These are phyloP conservation scores for Takashimella koratensis DNA, from an alignment of 1,284 basidiomycete species.

Conservation along the genomic window DNA sequence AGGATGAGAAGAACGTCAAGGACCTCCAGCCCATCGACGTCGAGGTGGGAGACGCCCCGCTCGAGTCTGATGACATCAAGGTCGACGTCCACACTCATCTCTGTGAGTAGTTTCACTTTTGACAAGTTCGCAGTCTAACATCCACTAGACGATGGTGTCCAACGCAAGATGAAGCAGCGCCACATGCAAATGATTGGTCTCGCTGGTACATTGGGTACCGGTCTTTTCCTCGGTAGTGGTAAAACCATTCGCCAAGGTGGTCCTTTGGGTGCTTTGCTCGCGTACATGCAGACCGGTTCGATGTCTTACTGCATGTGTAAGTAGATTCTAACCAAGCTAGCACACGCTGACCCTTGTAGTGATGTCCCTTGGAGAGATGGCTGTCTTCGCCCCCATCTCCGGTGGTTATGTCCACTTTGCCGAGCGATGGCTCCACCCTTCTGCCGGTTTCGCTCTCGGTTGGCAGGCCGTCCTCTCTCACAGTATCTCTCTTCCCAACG, in stretches of 20 bases:
- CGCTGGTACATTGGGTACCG: constrained; percentile 1
- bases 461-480: constrained; percentile 51
- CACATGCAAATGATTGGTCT: background rate
- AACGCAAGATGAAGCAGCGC: too few species aligned
- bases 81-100: constrained; percentile 19
- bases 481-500: constrained; percentile 63
- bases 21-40: background rate
- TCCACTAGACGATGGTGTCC: background rate
- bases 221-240: constrained; percentile 1
- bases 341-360: constrained; percentile 18
- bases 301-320: background rate
- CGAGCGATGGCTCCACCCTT: constrained; percentile 37
- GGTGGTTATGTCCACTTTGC: constrained; percentile 45
- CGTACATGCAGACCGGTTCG: background rate
- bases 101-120: too few species aligned
- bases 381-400: constrained; percentile 35
- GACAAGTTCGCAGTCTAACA: too few species aligned
- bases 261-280: background rate
- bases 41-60: too few species aligned
- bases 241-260: background rate
- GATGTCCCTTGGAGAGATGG: constrained; percentile 47
- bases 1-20: background rate
- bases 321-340: background rate
- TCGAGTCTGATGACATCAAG: constrained; percentile 4
- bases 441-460: constrained; percentile 35